These are phyloP conservation scores for Pinus taeda DNA, from an alignment of 75 land plant species.

Conservation along the genomic window DNA sequence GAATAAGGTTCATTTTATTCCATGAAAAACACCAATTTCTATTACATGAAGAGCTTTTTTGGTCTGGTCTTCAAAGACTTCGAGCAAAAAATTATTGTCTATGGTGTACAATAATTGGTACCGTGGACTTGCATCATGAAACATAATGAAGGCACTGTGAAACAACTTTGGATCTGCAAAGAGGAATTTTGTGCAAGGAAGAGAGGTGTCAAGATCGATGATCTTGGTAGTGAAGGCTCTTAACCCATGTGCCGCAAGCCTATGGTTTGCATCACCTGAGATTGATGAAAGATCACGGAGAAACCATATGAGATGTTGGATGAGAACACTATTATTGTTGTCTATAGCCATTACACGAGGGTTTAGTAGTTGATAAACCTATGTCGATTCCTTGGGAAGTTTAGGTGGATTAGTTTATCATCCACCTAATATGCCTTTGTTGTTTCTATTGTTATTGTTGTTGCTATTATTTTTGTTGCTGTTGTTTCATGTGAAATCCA, in stretches of 20 bases:
- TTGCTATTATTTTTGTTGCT: background rate
- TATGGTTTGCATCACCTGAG: too few relatives aligned
- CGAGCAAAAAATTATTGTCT: conserved; percentile 49
- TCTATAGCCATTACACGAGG: conserved; percentile 65
- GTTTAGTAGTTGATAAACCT: conserved; percentile 77
- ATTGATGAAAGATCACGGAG: conserved; percentile 64
- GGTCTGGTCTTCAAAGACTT: conserved; percentile 18
- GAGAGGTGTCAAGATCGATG: conserved; percentile 10
- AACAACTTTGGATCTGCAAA: conserved; percentile 39
- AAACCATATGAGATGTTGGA: conserved; percentile 64
- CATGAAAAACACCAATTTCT: conserved; percentile 77
- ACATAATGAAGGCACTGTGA: conserved; percentile 51
- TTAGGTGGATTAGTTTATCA: background rate
- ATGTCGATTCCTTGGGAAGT: conserved; percentile 44
- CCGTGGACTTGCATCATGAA: conserved; percentile 72
- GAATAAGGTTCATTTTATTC: conserved; percentile 79
- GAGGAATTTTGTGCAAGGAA: conserved; percentile 20
- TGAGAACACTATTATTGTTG: conserved; percentile 40
- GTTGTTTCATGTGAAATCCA: background rate
- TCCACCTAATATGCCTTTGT: conserved; percentile 5
- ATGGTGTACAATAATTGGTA: conserved; percentile 51
- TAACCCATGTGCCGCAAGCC: conserved; percentile 59
- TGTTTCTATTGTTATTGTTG: background rate
- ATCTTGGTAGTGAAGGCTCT: conserved; percentile 39
- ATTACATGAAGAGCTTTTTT: conserved; percentile 41